Base-by-base conservation (phyloP, 2,329 filamentous ascomycete species). In the Pseudonectria buxi region DNA sequence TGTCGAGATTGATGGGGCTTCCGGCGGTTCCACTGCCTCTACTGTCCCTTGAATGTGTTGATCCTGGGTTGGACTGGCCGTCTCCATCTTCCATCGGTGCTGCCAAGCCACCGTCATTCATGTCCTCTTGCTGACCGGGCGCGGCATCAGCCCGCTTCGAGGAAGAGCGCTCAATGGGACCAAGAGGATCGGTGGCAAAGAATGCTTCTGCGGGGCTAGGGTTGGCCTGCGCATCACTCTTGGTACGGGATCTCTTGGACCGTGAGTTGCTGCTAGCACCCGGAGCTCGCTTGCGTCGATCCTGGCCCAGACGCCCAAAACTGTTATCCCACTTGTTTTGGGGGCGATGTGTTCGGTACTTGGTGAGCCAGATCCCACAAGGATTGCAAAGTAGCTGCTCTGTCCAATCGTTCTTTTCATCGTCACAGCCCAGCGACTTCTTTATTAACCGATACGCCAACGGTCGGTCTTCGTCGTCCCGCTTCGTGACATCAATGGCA, bases 351-450 rank as follows among this genome's bases (percentile, higher is more conserved):
- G 68, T 73, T 54, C 85, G 87, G 61, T 83, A 87, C 55, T 95
- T 96, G 41, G 81, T 80, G 49, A 98, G 81, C 87, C 88, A 98
- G 28, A 98, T 79, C 13, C 92, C 92, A 57, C 92, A 98, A 39
- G 90, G 88, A 58, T 98, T 98, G 69, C 92, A 98, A 26, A 96
- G 74, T 18, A 85, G 72, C 37, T 86, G 74, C 49, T 86, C 76
- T 29, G 73, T 74, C 70, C 84, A 95, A 4, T 62, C 54, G 27
- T 73, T 71, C 56, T 80, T 82, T 56, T 85, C 79, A 32, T 83
- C 78, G 4, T 70, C 65, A 1, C 68, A 54, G 2, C 63, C 74
- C 6, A 89, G 59, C 10, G 73, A 74, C 59, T 92, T 94, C 65
- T 89, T 90, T 56, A 86, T 76, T 18, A 90, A 67, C 33, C 87